A percentile compares a stretch with the other conserved stretches of the same genome.
phyloP scores from a whole-genome alignment of 108 stramenopile species.

The Nitzschia inconspicua region DNA sequence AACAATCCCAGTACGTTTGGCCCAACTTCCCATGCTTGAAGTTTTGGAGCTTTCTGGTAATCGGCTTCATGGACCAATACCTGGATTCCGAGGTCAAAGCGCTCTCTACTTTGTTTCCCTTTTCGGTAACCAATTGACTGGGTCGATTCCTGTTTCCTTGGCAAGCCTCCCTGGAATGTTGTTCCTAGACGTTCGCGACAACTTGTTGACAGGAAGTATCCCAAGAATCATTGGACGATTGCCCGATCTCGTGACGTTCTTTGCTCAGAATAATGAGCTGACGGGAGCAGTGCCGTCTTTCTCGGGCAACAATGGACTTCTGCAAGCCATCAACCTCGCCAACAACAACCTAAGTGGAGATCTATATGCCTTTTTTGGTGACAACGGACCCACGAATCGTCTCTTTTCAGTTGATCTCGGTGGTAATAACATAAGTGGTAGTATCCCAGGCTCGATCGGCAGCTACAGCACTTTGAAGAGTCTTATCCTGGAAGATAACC shows the following conservation, averaged over 20 bases:
- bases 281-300: conserved; percentile 27
- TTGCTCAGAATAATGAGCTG: conserved; percentile 41
- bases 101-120: conserved; percentile 35
- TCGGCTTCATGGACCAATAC: conserved; percentile 48
- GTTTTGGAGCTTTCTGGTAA: conserved; percentile 57
- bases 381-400: conserved; percentile 1
- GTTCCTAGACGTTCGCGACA: conserved; percentile 25
- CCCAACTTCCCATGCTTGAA: conserved; percentile 31
- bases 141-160: conserved; percentile 16
- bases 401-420: conserved; percentile 12
- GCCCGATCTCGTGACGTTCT: conserved; percentile 32
- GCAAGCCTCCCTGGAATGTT: conserved; percentile 9
- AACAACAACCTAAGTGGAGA: conserved; percentile 18
- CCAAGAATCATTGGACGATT: conserved; percentile 26
- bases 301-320: conserved; percentile 15
- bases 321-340: conserved; percentile 16
- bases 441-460: conserved; percentile 30
- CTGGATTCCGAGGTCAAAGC: conserved; percentile 38
- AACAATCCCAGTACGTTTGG: conserved; percentile 41
- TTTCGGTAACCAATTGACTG: conserved; percentile 23
- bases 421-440: conserved; percentile 21
- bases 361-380: conserved; percentile 1
- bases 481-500: conserved; percentile 26
- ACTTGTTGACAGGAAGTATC: conserved; percentile 32
- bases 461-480: conserved; percentile 15